These are phyloP conservation scores for Thalia dealbata DNA, from an alignment of 176 grass and related monocot genomes.

Conservation along the genomic window DNA sequence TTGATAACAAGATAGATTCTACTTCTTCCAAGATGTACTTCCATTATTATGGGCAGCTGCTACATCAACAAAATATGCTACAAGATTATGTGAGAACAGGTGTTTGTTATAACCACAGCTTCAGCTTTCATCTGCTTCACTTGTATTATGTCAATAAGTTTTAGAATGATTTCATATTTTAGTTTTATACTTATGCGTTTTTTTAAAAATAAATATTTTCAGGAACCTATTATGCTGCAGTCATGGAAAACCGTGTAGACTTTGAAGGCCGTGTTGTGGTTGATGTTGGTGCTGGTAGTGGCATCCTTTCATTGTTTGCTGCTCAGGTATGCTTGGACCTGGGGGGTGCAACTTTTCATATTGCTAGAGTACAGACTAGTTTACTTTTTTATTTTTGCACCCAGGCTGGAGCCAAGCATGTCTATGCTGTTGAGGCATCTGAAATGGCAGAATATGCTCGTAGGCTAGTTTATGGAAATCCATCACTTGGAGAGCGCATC, in stretches of 20 bases:
- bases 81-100: constrained; percentile 99
- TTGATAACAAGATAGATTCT: constrained; percentile 95
- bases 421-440: constrained; percentile 95
- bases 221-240: constrained; percentile 99
- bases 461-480: constrained; percentile 72
- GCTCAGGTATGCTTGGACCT: constrained; percentile 50
- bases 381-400: constrained; percentile 19
- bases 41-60: constrained; percentile 91
- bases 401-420: constrained; percentile 98
- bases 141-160: background rate
- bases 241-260: constrained; percentile 80
- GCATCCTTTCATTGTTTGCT: constrained; percentile 99
- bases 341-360: constrained; percentile 10
- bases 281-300: constrained; percentile 99
- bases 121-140: background rate
- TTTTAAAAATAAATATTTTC: constrained; percentile 18
- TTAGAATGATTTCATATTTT: background rate
- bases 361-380: constrained; percentile 1
- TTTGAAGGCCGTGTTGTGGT: constrained; percentile 90
- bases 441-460: constrained; percentile 97
- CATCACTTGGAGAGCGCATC: constrained; percentile 76
- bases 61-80: constrained; percentile 99
- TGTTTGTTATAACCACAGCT: constrained; percentile 12
- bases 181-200: background rate
- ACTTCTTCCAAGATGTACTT: constrained; percentile 99